Evolutionary conservation across 306 rosid genomes (phyloP), one percentile per base, ranked within the genome.

Genomic region (Quercus aquifolioides): DNA sequence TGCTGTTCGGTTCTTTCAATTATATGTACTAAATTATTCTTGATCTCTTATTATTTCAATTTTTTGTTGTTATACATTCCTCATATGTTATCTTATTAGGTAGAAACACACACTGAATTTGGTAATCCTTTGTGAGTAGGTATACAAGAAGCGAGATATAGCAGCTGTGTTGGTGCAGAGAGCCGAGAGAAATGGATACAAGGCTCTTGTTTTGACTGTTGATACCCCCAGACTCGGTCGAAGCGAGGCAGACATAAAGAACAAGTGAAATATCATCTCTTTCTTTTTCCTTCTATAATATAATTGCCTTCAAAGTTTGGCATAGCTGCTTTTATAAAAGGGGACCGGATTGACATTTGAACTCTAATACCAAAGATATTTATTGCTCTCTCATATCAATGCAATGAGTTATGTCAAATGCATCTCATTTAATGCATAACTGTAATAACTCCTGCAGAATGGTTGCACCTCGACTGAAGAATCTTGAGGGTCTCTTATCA

Each of bases 161-260:
- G 67, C 91, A 15, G 85, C 87, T 84, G 56, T 59, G 38, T 56
- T 91, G 19, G 86, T 89, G 15, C 77, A 49, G 46, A 89, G 91
- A 84, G 96, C 91, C 20, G 96, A 91, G 75, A 84, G 75, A 80
- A 74, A 41, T 28, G 91, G 93, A 82, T 89, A 79, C 77, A 91
- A 87, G 69, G 96, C 90, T 52, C 69, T 91, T 79, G 89, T 91
- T 63, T 59, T 91, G 71, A 91, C 96, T 25, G 90, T 33, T 75
- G 96, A 91, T 75, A 59, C 71, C 57, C 93, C 93, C 12, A 79
- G 85, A 65, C 83, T 81, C 49, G 96, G 96, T 77, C 80, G 93
- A 81, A 89, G 93, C 77, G 96, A 91, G 79, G 90, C 91, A 56
- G 96, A 89, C 86, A 89, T 86, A 72, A 85, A 83, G 79, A 91